Evolutionary conservation across 768 basidiomycete species (phyloP).

Genomic region (Ramaria rubella): DNA sequence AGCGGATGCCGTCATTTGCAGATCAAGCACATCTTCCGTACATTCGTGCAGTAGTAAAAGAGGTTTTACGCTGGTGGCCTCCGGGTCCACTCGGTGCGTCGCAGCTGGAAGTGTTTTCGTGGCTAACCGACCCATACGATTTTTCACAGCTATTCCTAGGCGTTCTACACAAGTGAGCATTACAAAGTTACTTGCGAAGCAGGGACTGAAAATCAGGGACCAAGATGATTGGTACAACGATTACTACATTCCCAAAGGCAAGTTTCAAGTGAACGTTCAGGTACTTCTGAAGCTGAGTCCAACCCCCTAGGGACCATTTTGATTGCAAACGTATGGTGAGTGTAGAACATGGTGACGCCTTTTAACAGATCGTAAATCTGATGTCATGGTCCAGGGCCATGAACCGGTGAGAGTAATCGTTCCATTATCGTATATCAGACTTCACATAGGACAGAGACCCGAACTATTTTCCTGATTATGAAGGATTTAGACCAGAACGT

Average conservation of each 20-base stretch:
- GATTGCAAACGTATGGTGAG: not conserved
- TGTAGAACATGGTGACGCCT: not conserved
- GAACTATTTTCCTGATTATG: constrained; percentile 14
- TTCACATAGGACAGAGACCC: not conserved
- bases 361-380: not conserved
- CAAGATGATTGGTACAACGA: constrained; percentile 19
- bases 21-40: constrained; percentile 11
- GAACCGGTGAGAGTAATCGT: not conserved
- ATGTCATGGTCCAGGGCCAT: not conserved
- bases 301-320: not conserved
- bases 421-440: not conserved
- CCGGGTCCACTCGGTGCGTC: not conserved
- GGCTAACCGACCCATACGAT: not conserved
- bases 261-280: not conserved
- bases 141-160: not conserved
- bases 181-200: not conserved
- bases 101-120: not conserved
- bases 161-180: not conserved
- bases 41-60: constrained; percentile 14
- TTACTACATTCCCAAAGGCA: constrained; percentile 19
- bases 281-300: not conserved
- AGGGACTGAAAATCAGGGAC: not conserved
- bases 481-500: constrained; percentile 21
- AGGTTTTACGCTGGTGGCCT: constrained; percentile 6
- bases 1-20: constrained; percentile 11